A percentile compares a stretch with the other conserved stretches of the same genome.
These are phyloP conservation scores for Hymenoscyphus infarciens DNA, from an alignment of 2,329 filamentous ascomycete genomes.

Conservation along the genomic window DNA sequence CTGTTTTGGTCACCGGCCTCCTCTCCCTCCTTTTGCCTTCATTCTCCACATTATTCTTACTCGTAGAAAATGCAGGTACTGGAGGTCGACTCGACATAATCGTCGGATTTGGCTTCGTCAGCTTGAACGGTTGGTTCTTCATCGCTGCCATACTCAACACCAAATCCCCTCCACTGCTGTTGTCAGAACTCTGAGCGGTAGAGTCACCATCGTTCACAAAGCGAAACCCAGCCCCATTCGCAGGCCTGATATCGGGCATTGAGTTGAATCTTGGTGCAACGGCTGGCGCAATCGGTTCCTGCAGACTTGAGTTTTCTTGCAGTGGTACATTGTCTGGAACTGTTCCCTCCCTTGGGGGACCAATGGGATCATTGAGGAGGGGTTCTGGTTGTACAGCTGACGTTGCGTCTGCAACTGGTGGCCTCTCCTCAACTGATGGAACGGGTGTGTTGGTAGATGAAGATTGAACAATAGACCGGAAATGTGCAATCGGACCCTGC, in stretches of 20 bases:
- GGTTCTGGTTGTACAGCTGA: not conserved
- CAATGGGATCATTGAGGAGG: not conserved
- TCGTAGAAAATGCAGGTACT: not conserved
- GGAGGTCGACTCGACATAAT: constrained; percentile 10
- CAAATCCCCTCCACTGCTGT: not conserved
- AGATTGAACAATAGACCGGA: constrained; percentile 18
- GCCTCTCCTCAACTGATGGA: not conserved
- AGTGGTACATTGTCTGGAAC: not conserved
- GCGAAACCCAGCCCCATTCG: constrained; percentile 6
- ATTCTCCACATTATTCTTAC: not conserved
- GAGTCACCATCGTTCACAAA: not conserved
- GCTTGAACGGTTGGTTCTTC: constrained; percentile 15
- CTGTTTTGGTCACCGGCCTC: constrained; percentile 14
- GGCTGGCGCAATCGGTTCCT: not conserved
- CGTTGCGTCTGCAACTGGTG: not conserved
- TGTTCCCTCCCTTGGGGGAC: not conserved
- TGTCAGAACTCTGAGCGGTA: not conserved
- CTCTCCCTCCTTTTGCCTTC: not conserved
- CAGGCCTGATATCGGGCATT: not conserved
- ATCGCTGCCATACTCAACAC: constrained; percentile 6
- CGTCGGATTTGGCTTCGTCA: constrained; percentile 26
- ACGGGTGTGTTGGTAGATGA: constrained; percentile 9
- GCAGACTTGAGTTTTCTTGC: not conserved
- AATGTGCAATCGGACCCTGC: constrained; percentile 11
- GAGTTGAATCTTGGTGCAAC: not conserved